These are phyloP conservation scores for Candida neerlandica DNA, from an alignment of 1,139 yeast genomes.

Conservation along the genomic window DNA sequence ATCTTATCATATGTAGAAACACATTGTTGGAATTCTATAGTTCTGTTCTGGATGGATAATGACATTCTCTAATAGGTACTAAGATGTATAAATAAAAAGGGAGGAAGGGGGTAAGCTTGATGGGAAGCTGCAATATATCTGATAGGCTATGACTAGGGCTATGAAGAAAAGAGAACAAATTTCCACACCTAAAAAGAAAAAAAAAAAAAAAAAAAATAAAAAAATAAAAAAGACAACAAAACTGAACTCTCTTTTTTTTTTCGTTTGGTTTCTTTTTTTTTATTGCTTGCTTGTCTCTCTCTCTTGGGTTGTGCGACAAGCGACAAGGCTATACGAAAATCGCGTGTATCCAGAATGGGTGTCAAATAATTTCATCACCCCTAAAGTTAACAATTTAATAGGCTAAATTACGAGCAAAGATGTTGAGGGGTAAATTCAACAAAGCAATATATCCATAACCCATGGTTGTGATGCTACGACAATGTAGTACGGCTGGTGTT, in stretches of 20 bases:
- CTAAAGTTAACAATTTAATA: no score
- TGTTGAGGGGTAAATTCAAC: no score
- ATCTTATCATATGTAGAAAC: constrained; percentile 69
- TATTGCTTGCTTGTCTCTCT: not conserved
- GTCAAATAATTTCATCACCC: no score
- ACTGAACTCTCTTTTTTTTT: not conserved
- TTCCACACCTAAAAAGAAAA: not conserved
- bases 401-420: no score
- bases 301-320: not conserved
- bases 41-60: constrained; percentile 66
- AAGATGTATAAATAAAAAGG: not conserved
- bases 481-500: no score
- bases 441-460: no score
- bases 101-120: not conserved
- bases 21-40: constrained; percentile 85
- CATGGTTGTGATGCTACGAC: no score
- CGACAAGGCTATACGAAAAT: not conserved
- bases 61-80: constrained; percentile 20
- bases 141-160: not conserved
- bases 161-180: not conserved
- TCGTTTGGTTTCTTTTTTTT: not conserved
- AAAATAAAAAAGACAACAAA: not conserved
- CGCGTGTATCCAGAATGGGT: no score
- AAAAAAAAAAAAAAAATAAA: constrained; percentile 3
- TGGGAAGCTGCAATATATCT: not conserved